Evolutionary conservation across 192 early-diverging fungal species (phyloP), one percentile per base, ranked within the genome.

Genomic region (Coemansia sp.): DNA sequence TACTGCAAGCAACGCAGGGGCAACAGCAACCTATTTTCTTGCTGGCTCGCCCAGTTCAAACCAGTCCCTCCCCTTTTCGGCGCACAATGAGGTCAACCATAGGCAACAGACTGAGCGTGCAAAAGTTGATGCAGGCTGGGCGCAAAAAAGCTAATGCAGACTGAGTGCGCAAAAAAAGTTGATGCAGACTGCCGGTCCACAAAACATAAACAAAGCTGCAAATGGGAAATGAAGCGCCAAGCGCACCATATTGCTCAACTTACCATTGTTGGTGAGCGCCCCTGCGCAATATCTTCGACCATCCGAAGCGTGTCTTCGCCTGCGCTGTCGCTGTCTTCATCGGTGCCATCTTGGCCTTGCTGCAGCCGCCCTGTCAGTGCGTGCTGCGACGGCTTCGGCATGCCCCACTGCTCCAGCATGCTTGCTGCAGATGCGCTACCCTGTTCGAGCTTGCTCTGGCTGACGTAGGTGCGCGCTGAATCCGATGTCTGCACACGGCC

Each of bases 371-470:
- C 8, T 22, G 14, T 9, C 5, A 3, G 27, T 29, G n/a, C 19
- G 14, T 25, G 24, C 17, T 32, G 17, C 27, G 55, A 48, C 14
- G 66, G 48, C 27, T 64, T 63, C 19, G 72, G 49, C 25, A 80
- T 62, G 25, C 77, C 77, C 77, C 77, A 80, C 56, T 66, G 70
- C 65, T 80, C 77, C 48, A 80, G 62, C 21, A 74, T 57, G 47
- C 69, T 71, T 17, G 51, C 63, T 10, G 39, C 61, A 2, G 72
- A 74, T 39, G 65, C 68, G 29, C 65, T 61, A 38, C 68, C 68
- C 50, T 74, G 67, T 62, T 71, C 77, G 5, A 71, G 57, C 57
- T 14, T 49, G 37, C 54, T 43, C 60, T 29, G 25, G 53, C 43
- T 15, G 24, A 53, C 41, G 47, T 25, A 29, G 58, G 37, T 27